Evolutionary conservation across 805 yeast genomes (phyloP), one percentile per base, ranked within the genome.

Genomic region (Candida krabiensis): DNA sequence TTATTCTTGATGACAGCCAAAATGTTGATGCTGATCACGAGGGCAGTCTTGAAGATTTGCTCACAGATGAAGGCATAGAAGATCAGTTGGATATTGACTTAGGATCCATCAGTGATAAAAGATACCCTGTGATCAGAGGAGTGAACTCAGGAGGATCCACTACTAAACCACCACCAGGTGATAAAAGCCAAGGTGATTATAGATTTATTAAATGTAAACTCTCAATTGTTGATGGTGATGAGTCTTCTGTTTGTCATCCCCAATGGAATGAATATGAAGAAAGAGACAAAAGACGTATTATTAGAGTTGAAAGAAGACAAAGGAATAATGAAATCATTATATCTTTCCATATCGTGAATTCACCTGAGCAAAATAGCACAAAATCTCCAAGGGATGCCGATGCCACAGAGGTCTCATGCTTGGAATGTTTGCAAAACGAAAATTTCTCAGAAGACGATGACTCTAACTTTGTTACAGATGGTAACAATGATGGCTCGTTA

Each of bases 341-440:
- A 14, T 60, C 66, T 25, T 79, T 80, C 47, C 64, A 69, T 32
- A 72, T 79, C 30, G 66, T 77, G 31, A 80, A 80, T 2, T 54
- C 73, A 39, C 81, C 79, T 3, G 54, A 60, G 28, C 75, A 71
- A 41, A 77, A 77, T 15, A 58, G 53, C 3, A 51, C 66, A 3
- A 46, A 54, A 21, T 66, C 72, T 0, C 62, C 70, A 0, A 47
- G 59, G 9, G 65, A 66, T 22, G 73, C 66, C 35, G 77, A 72
- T 37, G 72, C 73, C 18, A 71, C 77, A 19, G 86, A 80, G 49
- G 80, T 80, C 11, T 73, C 81, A 23, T 80, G 85, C 49, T 61
- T 80, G 30, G 74, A 74, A 49, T 75, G 81, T 44, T 52, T 50
- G 22, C 56, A 54, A 33, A 41, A 47, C 24, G 36, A 35, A 18